Evolutionary conservation across 805 yeast genomes (phyloP).

Genomic region (Spathaspora arborariae): DNA sequence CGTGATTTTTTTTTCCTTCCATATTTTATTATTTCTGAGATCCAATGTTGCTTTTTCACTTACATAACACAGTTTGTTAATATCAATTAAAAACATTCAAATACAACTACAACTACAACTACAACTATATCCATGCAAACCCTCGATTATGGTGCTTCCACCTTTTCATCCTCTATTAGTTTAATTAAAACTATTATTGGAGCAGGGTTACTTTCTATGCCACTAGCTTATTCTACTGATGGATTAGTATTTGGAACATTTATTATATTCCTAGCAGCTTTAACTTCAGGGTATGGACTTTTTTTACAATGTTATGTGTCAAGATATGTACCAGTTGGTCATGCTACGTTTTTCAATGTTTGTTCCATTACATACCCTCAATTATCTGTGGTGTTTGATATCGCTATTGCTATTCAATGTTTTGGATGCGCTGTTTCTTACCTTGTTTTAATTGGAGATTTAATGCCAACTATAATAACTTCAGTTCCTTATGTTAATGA

Average conservation of each 20-base stretch:
- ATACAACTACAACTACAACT: not conserved
- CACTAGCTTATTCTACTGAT: constrained; percentile 66
- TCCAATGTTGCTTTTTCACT: too few relatives aligned
- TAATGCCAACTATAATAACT: constrained; percentile 56
- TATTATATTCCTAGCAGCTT: constrained; percentile 58
- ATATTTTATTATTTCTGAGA: too few relatives aligned
- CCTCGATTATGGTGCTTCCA: constrained; percentile 39
- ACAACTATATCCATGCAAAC: constrained; percentile 2
- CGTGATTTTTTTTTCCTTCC: too few relatives aligned
- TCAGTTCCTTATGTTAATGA: constrained; percentile 17
- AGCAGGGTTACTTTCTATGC: constrained; percentile 76
- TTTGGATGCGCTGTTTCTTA: constrained; percentile 70
- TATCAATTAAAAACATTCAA: not conserved
- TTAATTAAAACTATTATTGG: constrained; percentile 76
- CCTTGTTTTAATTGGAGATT: constrained; percentile 66
- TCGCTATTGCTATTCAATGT: constrained; percentile 68
- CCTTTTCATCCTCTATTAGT: constrained; percentile 58
- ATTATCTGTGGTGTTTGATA: constrained; percentile 56
- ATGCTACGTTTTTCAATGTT: constrained; percentile 68
- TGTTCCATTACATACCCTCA: constrained; percentile 63
- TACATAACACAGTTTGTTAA: too few relatives aligned
- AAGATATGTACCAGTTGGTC: constrained; percentile 49
- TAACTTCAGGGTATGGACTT: constrained; percentile 65
- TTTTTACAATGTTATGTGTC: constrained; percentile 60
- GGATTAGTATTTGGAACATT: constrained; percentile 57